Evolutionary conservation across 257 asterid species (phyloP).

Genomic region (Plantago elongata): DNA sequence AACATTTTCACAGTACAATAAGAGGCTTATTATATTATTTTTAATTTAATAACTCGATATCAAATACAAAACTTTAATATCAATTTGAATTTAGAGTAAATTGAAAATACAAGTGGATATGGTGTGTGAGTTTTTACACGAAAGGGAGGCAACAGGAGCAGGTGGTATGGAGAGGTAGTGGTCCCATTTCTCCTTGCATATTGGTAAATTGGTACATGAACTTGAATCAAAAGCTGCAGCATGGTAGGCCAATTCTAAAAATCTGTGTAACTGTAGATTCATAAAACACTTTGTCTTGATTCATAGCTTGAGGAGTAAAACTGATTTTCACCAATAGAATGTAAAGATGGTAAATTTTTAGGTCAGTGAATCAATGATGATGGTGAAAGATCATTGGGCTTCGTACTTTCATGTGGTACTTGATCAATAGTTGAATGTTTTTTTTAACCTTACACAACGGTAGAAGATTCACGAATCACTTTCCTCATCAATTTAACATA

Average conservation of each 20-base stretch:
- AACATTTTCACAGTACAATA: no score
- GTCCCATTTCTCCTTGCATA: slow-evolving; percentile 19
- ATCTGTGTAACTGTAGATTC: not conserved
- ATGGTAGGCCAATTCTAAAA: slow-evolving; percentile 20
- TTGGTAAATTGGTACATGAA: slow-evolving; percentile 11
- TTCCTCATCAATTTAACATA: no score
- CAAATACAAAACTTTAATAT: no score
- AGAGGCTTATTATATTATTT: no score
- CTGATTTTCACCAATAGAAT: not conserved
- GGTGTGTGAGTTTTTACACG: slow-evolving; percentile 4
- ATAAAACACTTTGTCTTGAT: not conserved
- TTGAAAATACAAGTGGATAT: not conserved
- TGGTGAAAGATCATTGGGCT: no score
- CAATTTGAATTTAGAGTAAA: no score
- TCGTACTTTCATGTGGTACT: no score
- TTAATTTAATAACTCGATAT: no score
- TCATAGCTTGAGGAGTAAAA: not conserved
- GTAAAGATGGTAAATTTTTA: not conserved
- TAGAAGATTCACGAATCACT: no score
- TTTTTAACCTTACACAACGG: no score
- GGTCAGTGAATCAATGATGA: no score
- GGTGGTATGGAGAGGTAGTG: slow-evolving; percentile 26
- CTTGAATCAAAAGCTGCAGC: not conserved
- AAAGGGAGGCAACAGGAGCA: slow-evolving; percentile 12
- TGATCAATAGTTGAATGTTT: no score